Base-by-base conservation (phyloP, 2,329 filamentous ascomycete species). In the Phyllosticta citriasiana region DNA sequence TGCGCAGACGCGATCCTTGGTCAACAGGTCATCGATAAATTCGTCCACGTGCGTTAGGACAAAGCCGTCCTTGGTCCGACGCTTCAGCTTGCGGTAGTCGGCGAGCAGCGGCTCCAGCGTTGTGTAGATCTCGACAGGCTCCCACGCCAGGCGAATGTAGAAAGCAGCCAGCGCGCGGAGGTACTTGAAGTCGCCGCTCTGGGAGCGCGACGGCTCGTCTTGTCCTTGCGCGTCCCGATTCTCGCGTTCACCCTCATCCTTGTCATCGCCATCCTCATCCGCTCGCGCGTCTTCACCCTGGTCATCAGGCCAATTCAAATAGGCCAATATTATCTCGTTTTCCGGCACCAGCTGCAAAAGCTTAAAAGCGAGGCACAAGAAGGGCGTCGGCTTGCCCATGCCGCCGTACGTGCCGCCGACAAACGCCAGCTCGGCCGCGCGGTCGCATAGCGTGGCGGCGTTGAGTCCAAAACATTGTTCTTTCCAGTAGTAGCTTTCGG, bases 381-480 rank as follows among this genome's bases (percentile, higher is more conserved):
- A 99, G 0, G 94, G 89, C 1, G 91, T 91, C 0, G 94, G 93
- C 68, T 89, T 89, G 73, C 97, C 93, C 55, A 86, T 82, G 19
- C 85, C 83, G 59, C 92, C 91, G 69, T 91, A 91, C 4, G 91
- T 96, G 66, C 94, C 94, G 65, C 92, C 94, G 61, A 99, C 83
- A 74, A 88, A 94, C 56, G 79, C 82, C 55, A 99, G 83, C 67
- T 93, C 88, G 26, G 91, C 88, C 0, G 95, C 92, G 65, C 94
- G 89, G 77, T 97, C 90, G 68, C 96, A 88, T 5, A 99, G 74
- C 0, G 84, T 87, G 1, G 85, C 85, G 3, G 84, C 83, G 78
- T 97, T 99, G 66, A 99, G 82, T 52, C 89, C 94, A 76, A 97
- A 99, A 74, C 94, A 97, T 78, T 97, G 92, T 77, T 97, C 94